Evolutionary conservation across 768 basidiomycete genomes (phyloP).

Genomic region (Boletus huronensis): DNA sequence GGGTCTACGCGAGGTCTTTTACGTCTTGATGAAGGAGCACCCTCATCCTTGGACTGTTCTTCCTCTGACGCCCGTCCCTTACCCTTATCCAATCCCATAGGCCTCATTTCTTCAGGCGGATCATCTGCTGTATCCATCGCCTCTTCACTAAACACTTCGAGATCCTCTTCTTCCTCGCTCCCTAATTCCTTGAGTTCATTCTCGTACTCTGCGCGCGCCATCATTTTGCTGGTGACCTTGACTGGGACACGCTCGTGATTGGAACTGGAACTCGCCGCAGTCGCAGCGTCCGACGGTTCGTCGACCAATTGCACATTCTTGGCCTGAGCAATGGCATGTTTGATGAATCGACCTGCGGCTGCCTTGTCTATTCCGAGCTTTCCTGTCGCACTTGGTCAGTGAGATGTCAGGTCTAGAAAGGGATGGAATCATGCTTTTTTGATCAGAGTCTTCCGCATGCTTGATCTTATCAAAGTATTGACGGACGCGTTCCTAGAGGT

Average conservation of each 20-base stretch:
- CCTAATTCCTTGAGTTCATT: constrained; percentile 45
- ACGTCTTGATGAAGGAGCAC: constrained; percentile 35
- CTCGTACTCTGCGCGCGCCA: constrained; percentile 63
- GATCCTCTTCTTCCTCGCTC: constrained; percentile 41
- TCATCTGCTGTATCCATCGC: constrained; percentile 8
- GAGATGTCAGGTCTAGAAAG: not conserved
- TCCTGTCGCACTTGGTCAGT: constrained; percentile 27
- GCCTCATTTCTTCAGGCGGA: not conserved
- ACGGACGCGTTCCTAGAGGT: constrained; percentile 61
- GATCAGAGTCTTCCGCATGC: constrained; percentile 63
- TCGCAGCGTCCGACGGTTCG: constrained; percentile 20
- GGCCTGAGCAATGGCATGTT: constrained; percentile 71
- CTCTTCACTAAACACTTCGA: constrained; percentile 36
- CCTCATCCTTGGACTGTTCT: constrained; percentile 9
- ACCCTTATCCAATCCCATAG: constrained; percentile 27
- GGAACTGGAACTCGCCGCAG: constrained; percentile 12
- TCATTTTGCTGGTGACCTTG: constrained; percentile 71
- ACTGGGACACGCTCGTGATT: constrained; percentile 38
- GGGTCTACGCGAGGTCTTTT: constrained; percentile 57
- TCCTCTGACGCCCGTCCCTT: constrained; percentile 37
- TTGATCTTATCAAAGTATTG: constrained; percentile 83
- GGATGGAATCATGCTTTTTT: constrained; percentile 33
- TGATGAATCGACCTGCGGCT: constrained; percentile 81
- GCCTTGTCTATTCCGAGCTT: constrained; percentile 63
- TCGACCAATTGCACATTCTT: constrained; percentile 35